Evolutionary conservation across 768 basidiomycete genomes (phyloP).

Genomic region (Tulasnella calospora): DNA sequence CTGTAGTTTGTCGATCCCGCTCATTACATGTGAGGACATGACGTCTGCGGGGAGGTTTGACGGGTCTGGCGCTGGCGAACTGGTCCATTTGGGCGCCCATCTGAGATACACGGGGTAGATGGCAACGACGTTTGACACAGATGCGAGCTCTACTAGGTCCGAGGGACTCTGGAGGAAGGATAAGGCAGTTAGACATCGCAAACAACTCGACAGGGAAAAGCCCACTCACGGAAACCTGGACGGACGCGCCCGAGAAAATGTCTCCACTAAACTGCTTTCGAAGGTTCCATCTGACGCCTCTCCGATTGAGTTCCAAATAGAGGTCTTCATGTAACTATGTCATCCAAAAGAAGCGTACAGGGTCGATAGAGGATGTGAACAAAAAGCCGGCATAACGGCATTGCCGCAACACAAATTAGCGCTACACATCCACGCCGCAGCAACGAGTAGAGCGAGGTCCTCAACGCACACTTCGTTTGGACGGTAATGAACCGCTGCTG

Average conservation of each 20-base stretch:
- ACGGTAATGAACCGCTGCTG: slow-evolving; percentile 10
- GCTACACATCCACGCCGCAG: not conserved
- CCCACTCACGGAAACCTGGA: not conserved
- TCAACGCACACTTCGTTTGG: slow-evolving; percentile 4
- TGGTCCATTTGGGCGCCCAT: not conserved
- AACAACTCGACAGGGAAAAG: too few species aligned
- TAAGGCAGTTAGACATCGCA: not conserved
- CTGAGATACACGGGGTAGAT: not conserved
- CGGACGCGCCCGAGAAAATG: slow-evolving; percentile 13
- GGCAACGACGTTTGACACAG: not conserved
- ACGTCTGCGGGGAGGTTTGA: not conserved
- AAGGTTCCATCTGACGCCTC: slow-evolving; percentile 11
- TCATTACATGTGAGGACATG: slow-evolving; percentile 14
- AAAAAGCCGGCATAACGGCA: too few species aligned
- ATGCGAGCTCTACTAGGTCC: not conserved
- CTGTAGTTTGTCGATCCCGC: slow-evolving; percentile 26
- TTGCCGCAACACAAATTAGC: not conserved
- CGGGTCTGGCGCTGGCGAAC: not conserved
- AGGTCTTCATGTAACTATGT: slow-evolving; percentile 16
- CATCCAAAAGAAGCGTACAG: not conserved
- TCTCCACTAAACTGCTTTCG: not conserved
- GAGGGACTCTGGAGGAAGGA: not conserved
- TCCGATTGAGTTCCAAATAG: slow-evolving; percentile 8
- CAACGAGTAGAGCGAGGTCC: not conserved
- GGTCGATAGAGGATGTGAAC: too few species aligned